Evolutionary conservation across 306 rosid genomes (phyloP), one percentile per base, ranked within the genome.

Genomic region (Cercis canadensis): DNA sequence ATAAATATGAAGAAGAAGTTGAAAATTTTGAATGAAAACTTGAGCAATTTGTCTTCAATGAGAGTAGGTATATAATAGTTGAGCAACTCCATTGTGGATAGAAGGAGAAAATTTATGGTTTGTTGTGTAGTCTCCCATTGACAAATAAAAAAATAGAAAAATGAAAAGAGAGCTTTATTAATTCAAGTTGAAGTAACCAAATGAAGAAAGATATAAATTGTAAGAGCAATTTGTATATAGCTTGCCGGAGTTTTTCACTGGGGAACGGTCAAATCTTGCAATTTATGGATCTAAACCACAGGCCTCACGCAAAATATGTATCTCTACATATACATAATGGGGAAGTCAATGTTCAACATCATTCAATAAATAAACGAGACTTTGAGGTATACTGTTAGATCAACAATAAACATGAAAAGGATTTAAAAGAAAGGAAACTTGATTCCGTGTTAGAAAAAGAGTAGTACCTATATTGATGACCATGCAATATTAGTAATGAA

Each of bases 201-300:
- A 59, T 21, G 52, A 12, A 67, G 6, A 11, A 0, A 24, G n/a
- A 37, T 32, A 39, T 53, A 0, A 18, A 13, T 51, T 62, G 24
- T 37, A 5, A 40, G 45, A 62, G 53, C n/a, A n/a, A n/a, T n/a
- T n/a, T n/a, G n/a, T n/a, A n/a, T n/a, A n/a, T 54, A 43, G 39
- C 58, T 69, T 69, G 46, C 39, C 6, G 55, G 11, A 76, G 62
- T 50, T 8, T 52, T 44, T 3, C 40, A 44, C 70, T 4, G 12
- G 52, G 39, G 81, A 19, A 64, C 12, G 11, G 67, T 77, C 81
- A 70, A 70, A 63, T 29, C 17, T 45, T 21, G 41, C 57, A 4
- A 39, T 54, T 58, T 57, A 55, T 70, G 62, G 47, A 37, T 54
- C 10, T 5, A 24, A 24, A 24, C 29, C 12, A 54, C 18, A 37